These are phyloP conservation scores for Gnaphalium uliginosum DNA, from an alignment of 129 eudicot species.

Conservation along the genomic window DNA sequence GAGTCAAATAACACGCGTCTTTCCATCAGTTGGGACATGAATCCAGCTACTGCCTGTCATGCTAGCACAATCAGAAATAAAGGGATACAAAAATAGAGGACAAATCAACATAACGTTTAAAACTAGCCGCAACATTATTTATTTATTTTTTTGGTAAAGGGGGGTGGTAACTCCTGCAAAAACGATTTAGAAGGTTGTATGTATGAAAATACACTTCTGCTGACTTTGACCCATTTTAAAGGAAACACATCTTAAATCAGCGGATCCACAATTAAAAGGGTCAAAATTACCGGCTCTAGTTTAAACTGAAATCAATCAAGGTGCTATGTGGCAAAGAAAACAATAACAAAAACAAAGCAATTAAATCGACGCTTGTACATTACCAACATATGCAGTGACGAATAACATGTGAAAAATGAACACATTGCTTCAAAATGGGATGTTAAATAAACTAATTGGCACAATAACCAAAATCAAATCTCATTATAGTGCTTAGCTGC, in stretches of 20 bases:
- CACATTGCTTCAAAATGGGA: constrained; percentile 33
- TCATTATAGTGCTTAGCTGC: constrained; percentile 17
- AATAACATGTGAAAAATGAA: constrained; percentile 22
- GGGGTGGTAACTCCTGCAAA: not conserved
- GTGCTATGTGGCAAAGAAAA: not conserved
- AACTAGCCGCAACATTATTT: not conserved
- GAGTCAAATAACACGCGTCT: constrained; percentile 51
- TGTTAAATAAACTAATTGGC: constrained; percentile 10
- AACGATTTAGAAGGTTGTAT: not conserved
- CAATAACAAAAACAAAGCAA: not conserved
- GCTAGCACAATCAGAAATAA: constrained; percentile 16
- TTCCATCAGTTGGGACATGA: constrained; percentile 69
- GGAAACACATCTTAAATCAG: not conserved
- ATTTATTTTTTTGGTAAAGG: too few relatives aligned
- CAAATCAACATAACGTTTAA: constrained; percentile 4
- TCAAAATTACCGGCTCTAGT: not conserved
- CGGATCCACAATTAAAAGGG: not conserved
- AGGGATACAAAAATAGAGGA: not conserved
- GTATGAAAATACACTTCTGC: not conserved
- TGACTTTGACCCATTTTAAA: not conserved
- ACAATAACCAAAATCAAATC: constrained; percentile 30
- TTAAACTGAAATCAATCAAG: constrained; percentile 2
- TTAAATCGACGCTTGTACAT: constrained; percentile 18
- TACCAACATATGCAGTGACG: constrained; percentile 18
- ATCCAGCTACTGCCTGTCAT: constrained; percentile 67